These are phyloP conservation scores for Penicillium sp. DNA, from an alignment of 2,329 filamentous ascomycete species.

Conservation along the genomic window DNA sequence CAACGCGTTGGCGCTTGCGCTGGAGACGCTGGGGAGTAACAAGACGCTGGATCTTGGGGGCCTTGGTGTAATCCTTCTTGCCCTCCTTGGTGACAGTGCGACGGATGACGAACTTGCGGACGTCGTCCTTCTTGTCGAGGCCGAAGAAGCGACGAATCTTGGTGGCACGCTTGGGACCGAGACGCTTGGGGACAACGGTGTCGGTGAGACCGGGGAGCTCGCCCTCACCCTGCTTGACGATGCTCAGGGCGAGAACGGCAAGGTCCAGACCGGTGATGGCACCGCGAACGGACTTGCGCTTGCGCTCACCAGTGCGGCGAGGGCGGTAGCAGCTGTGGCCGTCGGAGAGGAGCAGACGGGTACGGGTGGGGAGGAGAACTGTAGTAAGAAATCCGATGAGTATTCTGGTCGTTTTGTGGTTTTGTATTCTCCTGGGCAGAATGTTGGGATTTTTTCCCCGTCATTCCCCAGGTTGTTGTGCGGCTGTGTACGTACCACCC, in stretches of 20 bases:
- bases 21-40: slow-evolving; percentile 99
- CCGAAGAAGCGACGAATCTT: slow-evolving; percentile 99
- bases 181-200: slow-evolving; percentile 96
- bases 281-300: slow-evolving; percentile 97
- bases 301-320: slow-evolving; percentile 96
- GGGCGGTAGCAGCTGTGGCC: slow-evolving; percentile 99
- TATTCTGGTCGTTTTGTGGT: slow-evolving; percentile 17
- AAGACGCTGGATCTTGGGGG: slow-evolving; percentile 98
- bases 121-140: slow-evolving; percentile 99
- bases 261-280: slow-evolving; percentile 95
- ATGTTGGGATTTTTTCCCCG: slow-evolving; percentile 4
- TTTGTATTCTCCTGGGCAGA: slow-evolving; percentile 5
- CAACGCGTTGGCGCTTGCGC: slow-evolving; percentile 98
- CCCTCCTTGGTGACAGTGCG: slow-evolving; percentile 96
- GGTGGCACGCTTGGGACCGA: slow-evolving; percentile 98
- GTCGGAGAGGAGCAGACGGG: slow-evolving; percentile 89
- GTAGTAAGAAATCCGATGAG: slow-evolving; percentile 32
- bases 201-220: slow-evolving; percentile 97
- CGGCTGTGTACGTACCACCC: slow-evolving; percentile 57
- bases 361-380: slow-evolving; percentile 91
- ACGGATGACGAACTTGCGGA: slow-evolving; percentile 99
- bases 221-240: slow-evolving; percentile 96
- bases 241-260: slow-evolving; percentile 85
- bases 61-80: slow-evolving; percentile 99
- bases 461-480: slow-evolving; percentile 20